Evolutionary conservation across 257 asterid species (phyloP), one percentile per base, ranked within the genome.

Genomic region (Echites panduratus): DNA sequence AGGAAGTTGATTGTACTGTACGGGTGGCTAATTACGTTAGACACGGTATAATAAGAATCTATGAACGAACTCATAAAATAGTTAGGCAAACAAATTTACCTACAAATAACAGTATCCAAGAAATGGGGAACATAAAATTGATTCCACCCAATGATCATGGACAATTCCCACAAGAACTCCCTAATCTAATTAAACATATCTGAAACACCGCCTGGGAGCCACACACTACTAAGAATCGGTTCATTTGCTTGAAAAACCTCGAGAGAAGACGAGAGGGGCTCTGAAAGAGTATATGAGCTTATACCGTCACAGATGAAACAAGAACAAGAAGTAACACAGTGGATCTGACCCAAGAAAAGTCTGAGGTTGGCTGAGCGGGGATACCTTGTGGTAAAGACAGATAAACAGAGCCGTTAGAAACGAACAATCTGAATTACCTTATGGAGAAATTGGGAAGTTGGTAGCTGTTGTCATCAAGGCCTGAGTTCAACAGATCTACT

Each of bases 361-460:
- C 57, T 19, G 48, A 72, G 45, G 44, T 27, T 44, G n/a, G 54
- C 47, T 4, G 59, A 59, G 19, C 16, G 10, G 38, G 38, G 53
- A 57, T 12, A 68, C 41, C n/a, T 45, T 13, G 10, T 45, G 27
- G 27, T 45, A 56, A 54, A 32, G 3, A 68, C 56, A 29, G 66
- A 41, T 48, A 48, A 32, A 57, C 65, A 79, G 63, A 48, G 67
- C 67, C 66, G 26, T 29, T 40, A 47, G 16, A 47, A 13, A 13
- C 17, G 64, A 66, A 71, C 45, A 71, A 66, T 67, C 71, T 54
- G 48, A 20, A 44, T 73, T 79, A 93, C 98, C 98, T 93, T 83
- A 93, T 89, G 82, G 95, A 88, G 87, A 93, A 93, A 66, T 82
- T 86, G 71, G 96, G 83, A 72, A 72, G 84, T 74, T 82, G 86